Evolutionary conservation across 2,329 filamentous ascomycete genomes (phyloP).

Genomic region (Fusarium mexicanum): DNA sequence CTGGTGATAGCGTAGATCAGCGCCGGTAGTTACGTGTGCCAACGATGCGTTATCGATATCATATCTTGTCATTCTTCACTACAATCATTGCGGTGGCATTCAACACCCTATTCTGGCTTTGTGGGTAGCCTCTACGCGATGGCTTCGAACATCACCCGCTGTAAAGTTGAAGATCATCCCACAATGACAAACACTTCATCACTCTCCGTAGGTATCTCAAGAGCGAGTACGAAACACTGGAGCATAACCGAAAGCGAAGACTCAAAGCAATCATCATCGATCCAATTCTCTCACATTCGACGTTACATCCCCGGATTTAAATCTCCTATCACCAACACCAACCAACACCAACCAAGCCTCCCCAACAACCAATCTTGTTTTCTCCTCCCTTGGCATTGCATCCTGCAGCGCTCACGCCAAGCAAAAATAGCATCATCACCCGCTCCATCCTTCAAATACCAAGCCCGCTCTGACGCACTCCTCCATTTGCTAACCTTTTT

Average conservation of each 20-base stretch:
- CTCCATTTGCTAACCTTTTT: neutral
- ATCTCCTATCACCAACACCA: neutral
- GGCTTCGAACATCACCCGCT: neutral
- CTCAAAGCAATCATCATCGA: neutral
- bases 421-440: conserved; percentile 21
- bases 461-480: neutral
- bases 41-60: neutral
- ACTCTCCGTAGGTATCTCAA: neutral
- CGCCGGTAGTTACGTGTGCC: neutral
- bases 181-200: neutral
- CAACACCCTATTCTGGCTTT: neutral
- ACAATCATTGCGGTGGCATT: neutral
- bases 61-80: neutral
- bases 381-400: conserved; percentile 2
- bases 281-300: neutral
- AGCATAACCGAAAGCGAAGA: neutral
- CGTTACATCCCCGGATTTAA: neutral
- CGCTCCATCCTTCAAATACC: neutral
- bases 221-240: neutral
- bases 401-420: conserved; percentile 13
- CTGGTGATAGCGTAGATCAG: neutral
- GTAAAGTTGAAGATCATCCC: neutral
- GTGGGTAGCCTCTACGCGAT: neutral
- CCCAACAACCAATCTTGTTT: conserved; percentile 13
- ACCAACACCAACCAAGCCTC: neutral